Conservation (phyloP, 2,329 filamentous ascomycete species). For the Rachicladosporium sp. region DNA sequence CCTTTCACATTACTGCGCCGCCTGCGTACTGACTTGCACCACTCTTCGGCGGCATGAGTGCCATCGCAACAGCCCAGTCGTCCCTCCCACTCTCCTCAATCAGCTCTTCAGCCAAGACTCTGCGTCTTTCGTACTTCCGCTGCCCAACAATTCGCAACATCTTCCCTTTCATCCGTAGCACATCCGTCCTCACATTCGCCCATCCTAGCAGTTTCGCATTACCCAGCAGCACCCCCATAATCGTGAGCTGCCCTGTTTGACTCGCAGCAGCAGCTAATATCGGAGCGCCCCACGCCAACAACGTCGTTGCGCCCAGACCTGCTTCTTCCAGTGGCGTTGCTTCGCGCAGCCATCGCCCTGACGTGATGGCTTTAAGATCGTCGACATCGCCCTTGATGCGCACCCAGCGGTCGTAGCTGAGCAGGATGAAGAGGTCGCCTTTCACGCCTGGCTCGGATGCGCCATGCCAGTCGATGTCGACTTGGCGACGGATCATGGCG, state of each 20-base stretch:
- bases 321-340: constrained; percentile 41
- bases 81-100: constrained; percentile 24
- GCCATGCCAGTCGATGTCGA: constrained; percentile 25
- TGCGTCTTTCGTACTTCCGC: constrained; percentile 21
- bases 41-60: constrained; percentile 17
- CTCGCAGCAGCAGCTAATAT: constrained; percentile 44
- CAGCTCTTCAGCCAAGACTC: constrained; percentile 28
- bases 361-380: constrained; percentile 49
- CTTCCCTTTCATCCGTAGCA: constrained; percentile 41
- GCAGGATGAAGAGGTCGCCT: constrained; percentile 41
- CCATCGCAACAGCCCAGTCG: constrained; percentile 28
- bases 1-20: no score
- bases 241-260: constrained; percentile 39
- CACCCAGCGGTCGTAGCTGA: constrained; percentile 40
- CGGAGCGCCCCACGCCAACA: constrained; percentile 47
- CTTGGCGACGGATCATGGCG: constrained; percentile 43
- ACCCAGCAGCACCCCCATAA: constrained; percentile 40
- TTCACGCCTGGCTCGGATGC: constrained; percentile 24
- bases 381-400: constrained; percentile 41
- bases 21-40: no score
- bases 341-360: constrained; percentile 43
- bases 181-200: constrained; percentile 39
- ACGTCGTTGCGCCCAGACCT: constrained; percentile 34
- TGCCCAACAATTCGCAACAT: constrained; percentile 15
- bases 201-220: constrained; percentile 43